Evolutionary conservation across 1,139 yeast genomes (phyloP), one percentile per base, ranked within the genome.

Genomic region (Taphrina betulina): DNA sequence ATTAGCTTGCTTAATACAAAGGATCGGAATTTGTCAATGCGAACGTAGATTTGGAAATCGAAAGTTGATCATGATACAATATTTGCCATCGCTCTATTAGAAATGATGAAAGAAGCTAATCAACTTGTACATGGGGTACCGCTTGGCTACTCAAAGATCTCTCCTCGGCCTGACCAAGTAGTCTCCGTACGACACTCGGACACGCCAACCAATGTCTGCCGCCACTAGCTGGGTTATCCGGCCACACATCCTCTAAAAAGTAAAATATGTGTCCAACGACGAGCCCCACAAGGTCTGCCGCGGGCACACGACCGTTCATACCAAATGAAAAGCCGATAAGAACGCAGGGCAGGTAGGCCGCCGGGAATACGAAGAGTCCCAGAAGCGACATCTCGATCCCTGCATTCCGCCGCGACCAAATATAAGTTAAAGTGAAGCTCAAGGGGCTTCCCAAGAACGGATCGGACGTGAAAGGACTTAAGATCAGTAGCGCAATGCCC

Each of bases 341-440:
- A 12, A 70, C 69, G 71, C 73, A 72, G 7, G 79, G 79, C 43
- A 75, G 58, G 63, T 75, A 75, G 12, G 76, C 71, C 0, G 78
- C 76, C 7, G 68, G 64, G 56, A 75, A 67, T 22, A 64, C 70
- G 54, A 75, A 63, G 16, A 75, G 58, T 5, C 78, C 76, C 58
- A 75, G 62, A 23, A 74, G 63, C 1, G 72, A 65, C 23, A 76
- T 63, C 35, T 69, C 69, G 22, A 70, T 67, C 26, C 69, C 69
- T 2, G 77, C 75, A 59, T 76, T 71, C 22, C 76, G 70, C 23
- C 78, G 70, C 0, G 78, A 69, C 77, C 79, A 76, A 34, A 77
- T 64, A 61, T 74, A 78, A 2, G 73, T 61, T 51, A 77, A 58
- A 2, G 73, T 67, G 46, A 72, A 71, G 22, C 72, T 65, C 34